These are phyloP conservation scores for Triticum dicoccoides DNA, from an alignment of 176 grass and related monocot species.

Conservation along the genomic window DNA sequence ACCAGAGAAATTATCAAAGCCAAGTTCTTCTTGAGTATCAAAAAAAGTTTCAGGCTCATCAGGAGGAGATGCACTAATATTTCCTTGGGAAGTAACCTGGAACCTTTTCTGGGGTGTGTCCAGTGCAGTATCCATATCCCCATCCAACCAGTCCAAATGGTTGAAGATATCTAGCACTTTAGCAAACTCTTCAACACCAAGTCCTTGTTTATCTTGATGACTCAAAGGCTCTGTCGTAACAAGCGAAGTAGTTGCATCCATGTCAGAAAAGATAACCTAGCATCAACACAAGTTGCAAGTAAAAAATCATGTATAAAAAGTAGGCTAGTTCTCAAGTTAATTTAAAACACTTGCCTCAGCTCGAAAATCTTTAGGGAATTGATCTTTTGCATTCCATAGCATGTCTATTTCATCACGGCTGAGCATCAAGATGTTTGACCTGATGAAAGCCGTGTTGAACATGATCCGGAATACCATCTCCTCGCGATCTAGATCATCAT, in stretches of 20 bases:
- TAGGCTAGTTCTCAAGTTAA: constrained; percentile 25
- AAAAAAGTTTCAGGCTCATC: constrained; percentile 38
- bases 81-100: constrained; percentile 27
- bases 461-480: constrained; percentile 82
- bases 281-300: constrained; percentile 37
- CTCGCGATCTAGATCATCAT: constrained; percentile 70
- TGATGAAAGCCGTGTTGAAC: constrained; percentile 92
- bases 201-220: constrained; percentile 80
- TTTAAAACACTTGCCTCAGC: constrained; percentile 59
- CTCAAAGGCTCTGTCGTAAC: constrained; percentile 50
- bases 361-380: constrained; percentile 75
- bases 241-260: constrained; percentile 63
- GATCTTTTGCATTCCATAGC: constrained; percentile 63
- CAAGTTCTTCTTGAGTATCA: constrained; percentile 39
- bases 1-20: constrained; percentile 32
- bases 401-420: constrained; percentile 78
- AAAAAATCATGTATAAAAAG: constrained; percentile 31
- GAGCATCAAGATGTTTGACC: constrained; percentile 84
- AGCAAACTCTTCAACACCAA: constrained; percentile 84
- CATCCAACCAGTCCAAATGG: constrained; percentile 71
- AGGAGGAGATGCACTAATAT: constrained; percentile 9
- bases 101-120: constrained; percentile 38
- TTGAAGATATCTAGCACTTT: constrained; percentile 87
- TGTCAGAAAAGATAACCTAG: constrained; percentile 93
- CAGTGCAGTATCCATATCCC: constrained; percentile 39